phyloP scores from a whole-genome alignment of 495 filamentous ascomycete species.

The Clavariopsis aquatica region DNA sequence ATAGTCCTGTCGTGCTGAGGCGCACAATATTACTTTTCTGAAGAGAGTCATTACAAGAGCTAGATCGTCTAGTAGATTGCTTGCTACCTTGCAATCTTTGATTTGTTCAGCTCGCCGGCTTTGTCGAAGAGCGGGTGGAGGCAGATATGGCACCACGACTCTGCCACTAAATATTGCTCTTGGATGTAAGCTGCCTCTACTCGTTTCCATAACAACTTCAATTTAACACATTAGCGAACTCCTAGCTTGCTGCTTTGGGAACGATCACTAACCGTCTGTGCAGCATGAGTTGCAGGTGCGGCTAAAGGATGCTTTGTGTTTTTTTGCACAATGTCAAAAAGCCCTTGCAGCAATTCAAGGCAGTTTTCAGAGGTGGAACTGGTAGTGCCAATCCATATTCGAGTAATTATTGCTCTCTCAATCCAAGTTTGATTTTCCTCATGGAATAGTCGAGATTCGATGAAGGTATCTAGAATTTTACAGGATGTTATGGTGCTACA shows the following conservation, averaged over 20 bases:
- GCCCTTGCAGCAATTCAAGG: constrained; percentile 42
- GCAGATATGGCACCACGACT: constrained; percentile 73
- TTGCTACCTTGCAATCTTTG: constrained; percentile 67
- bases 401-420: constrained; percentile 63
- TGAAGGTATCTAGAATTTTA: constrained; percentile 61
- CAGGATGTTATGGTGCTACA: constrained; percentile 50
- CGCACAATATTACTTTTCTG: constrained; percentile 73
- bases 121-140: constrained; percentile 64
- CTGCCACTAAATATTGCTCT: constrained; percentile 55
- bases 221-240: constrained; percentile 4
- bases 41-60: constrained; percentile 23
- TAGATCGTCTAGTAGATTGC: background rate
- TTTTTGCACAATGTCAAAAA: constrained; percentile 47
- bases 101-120: constrained; percentile 61
- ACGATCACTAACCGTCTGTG: constrained; percentile 52
- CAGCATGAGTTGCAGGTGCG: constrained; percentile 64
- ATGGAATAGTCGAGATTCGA: constrained; percentile 50
- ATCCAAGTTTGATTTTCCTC: constrained; percentile 56
- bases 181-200: constrained; percentile 60
- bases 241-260: background rate
- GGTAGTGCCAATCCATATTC: constrained; percentile 59
- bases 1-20: constrained; percentile 57
- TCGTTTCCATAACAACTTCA: constrained; percentile 76
- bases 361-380: constrained; percentile 34
- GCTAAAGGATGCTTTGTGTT: constrained; percentile 46